Conservation (phyloP, 257 asterid genomes). For the Euphrasia confusa region DNA sequence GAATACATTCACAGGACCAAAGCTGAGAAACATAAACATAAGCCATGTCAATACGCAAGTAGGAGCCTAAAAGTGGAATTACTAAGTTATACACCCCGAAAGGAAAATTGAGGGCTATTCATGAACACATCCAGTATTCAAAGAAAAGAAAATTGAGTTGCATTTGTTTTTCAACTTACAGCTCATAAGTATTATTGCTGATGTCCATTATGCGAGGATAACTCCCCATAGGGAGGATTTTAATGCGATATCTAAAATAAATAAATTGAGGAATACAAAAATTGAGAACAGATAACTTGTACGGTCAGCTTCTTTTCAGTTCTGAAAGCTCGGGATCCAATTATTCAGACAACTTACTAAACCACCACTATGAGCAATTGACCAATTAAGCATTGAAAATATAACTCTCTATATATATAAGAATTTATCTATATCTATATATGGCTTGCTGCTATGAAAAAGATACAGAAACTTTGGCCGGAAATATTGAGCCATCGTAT, state of each 20-base stretch:
- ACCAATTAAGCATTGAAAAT: background rate
- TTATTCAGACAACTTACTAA: background rate
- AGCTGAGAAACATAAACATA: conserved; percentile 45
- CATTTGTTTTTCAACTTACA: conserved; percentile 48
- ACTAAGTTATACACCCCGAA: conserved; percentile 13
- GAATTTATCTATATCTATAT: too few relatives aligned
- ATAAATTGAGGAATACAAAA: conserved; percentile 36
- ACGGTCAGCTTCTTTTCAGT: conserved; percentile 12
- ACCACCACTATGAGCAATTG: background rate
- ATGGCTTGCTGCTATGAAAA: conserved; percentile 13
- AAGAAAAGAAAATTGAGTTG: conserved; percentile 10
- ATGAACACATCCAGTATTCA: conserved; percentile 3
- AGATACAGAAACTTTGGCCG: conserved; percentile 95
- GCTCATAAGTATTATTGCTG: conserved; percentile 79
- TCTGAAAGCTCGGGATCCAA: conserved; percentile 18
- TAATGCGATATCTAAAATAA: conserved; percentile 70
- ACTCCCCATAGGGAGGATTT: conserved; percentile 96
- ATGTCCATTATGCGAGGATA: conserved; percentile 96
- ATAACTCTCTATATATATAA: background rate
- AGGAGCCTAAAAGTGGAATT: background rate
- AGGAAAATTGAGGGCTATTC: background rate
- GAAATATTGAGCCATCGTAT: conserved; percentile 95
- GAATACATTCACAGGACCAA: conserved; percentile 97
- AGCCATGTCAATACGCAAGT: conserved; percentile 20
- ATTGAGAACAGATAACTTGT: conserved; percentile 7